These are phyloP conservation scores for Prorocentrum cordatum DNA, from an alignment of 169 alveolate genomes.

Conservation along the genomic window DNA sequence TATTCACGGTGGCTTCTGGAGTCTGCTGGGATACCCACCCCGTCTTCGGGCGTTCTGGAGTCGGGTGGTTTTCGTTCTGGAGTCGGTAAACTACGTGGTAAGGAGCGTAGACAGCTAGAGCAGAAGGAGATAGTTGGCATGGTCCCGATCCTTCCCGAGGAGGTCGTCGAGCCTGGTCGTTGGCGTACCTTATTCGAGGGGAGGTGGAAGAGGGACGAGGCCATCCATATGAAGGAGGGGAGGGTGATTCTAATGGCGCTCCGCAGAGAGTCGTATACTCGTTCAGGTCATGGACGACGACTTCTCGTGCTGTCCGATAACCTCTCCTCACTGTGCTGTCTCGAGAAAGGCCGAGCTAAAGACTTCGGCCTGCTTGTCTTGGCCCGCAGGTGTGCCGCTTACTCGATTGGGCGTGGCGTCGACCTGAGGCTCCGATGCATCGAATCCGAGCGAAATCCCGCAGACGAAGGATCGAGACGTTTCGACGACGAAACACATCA, in stretches of 20 bases:
- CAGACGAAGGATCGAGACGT: background rate
- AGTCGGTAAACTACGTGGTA: too few species aligned
- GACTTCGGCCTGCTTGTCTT: background rate
- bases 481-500: too few species aligned
- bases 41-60: too few species aligned
- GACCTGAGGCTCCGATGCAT: background rate
- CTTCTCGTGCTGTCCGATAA: background rate
- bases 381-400: background rate
- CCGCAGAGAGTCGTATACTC: background rate
- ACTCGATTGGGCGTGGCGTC: background rate
- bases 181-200: background rate
- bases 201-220: background rate
- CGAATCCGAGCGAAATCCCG: background rate
- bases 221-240: slow-evolving; percentile 20
- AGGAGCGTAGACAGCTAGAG: too few species aligned
- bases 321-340: background rate
- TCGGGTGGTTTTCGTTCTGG: too few species aligned
- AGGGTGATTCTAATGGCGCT: background rate
- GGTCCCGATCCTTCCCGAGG: background rate
- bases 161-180: background rate
- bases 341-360: background rate
- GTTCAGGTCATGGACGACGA: background rate
- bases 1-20: too few species aligned
- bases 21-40: too few species aligned
- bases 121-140: slow-evolving; percentile 5